phyloP scores from a whole-genome alignment of 441 rosid genomes.

The Kokia cookei region DNA sequence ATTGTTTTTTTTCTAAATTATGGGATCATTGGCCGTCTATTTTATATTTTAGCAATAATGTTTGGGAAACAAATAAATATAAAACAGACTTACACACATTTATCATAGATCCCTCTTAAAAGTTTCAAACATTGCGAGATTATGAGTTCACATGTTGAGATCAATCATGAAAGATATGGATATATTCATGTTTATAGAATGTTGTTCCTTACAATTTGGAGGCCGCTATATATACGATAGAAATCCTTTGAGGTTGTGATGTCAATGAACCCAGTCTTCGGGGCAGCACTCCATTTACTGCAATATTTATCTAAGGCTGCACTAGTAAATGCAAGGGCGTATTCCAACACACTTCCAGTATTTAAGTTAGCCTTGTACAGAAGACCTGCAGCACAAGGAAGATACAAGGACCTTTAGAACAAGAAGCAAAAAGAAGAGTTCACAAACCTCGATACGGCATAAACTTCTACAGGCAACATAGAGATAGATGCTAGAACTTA shows the following conservation, averaged over 20 bases:
- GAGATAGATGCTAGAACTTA: not conserved
- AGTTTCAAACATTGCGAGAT: not conserved
- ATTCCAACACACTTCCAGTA: slow-evolving; percentile 92
- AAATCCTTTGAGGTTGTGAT: slow-evolving; percentile 95
- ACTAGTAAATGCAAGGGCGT: slow-evolving; percentile 97
- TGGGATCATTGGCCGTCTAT: not conserved
- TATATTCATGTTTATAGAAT: not conserved
- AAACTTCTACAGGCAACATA: not conserved
- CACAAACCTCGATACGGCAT: not conserved
- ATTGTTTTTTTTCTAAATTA: not conserved
- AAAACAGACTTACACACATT: not conserved
- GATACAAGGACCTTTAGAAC: slow-evolving; percentile 7
- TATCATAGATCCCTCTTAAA: not conserved
- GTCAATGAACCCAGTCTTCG: slow-evolving; percentile 95
- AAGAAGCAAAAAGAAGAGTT: slow-evolving; percentile 10
- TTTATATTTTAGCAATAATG: too few relatives aligned
- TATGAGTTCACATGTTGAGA: not conserved
- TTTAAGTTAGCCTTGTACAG: slow-evolving; percentile 93
- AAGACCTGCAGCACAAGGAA: slow-evolving; percentile 56
- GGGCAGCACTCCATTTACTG: slow-evolving; percentile 92
- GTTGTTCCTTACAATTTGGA: slow-evolving; percentile 70
- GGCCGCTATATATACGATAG: slow-evolving; percentile 95
- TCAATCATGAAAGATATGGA: not conserved
- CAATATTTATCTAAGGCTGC: slow-evolving; percentile 95
- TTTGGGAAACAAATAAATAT: not conserved